Conservation (phyloP, 192 early-diverging fungal genomes). For the Dissophora ornata region DNA sequence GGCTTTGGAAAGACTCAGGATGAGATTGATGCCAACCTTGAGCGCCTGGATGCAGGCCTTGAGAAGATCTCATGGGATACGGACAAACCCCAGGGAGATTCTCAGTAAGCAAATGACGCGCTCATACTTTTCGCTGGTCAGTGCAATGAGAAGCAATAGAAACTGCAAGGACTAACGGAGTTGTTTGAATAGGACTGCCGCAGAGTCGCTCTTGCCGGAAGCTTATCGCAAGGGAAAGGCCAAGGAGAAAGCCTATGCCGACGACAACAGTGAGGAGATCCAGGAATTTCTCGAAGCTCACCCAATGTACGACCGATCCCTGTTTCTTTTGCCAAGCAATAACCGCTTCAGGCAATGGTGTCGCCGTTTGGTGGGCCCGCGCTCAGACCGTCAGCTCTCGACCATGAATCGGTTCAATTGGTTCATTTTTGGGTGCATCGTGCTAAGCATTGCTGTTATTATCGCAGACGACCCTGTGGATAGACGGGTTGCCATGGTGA, state of each 20-base stretch:
- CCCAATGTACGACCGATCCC: constrained; percentile 58
- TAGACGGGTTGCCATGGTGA: constrained; percentile 55
- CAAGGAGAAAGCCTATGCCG: constrained; percentile 3
- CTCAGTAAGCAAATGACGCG: constrained; percentile 6
- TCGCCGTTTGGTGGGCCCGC: constrained; percentile 61
- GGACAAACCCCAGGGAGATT: constrained; percentile 4
- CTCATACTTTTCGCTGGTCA: background rate
- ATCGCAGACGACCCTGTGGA: constrained; percentile 59
- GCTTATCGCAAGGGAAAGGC: constrained; percentile 10
- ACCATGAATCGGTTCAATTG: constrained; percentile 61
- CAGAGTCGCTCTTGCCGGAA: constrained; percentile 8
- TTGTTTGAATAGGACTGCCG: background rate
- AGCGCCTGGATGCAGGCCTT: constrained; percentile 35
- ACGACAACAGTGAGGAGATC: constrained; percentile 11
- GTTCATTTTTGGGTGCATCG: constrained; percentile 58
- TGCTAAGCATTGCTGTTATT: constrained; percentile 60
- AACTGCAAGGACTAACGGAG: no score
- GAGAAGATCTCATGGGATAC: constrained; percentile 52
- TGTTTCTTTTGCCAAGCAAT: constrained; percentile 63
- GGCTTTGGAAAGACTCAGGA: constrained; percentile 49
- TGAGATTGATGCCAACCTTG: constrained; percentile 44
- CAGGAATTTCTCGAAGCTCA: constrained; percentile 47
- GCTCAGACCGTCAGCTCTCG: constrained; percentile 59
- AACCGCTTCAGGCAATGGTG: constrained; percentile 64
- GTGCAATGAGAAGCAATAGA: no score